A percentile compares a stretch with the other conserved stretches of the same genome.
Conservation (phyloP, 75 land plant species). For the Cunninghamia lanceolata region DNA sequence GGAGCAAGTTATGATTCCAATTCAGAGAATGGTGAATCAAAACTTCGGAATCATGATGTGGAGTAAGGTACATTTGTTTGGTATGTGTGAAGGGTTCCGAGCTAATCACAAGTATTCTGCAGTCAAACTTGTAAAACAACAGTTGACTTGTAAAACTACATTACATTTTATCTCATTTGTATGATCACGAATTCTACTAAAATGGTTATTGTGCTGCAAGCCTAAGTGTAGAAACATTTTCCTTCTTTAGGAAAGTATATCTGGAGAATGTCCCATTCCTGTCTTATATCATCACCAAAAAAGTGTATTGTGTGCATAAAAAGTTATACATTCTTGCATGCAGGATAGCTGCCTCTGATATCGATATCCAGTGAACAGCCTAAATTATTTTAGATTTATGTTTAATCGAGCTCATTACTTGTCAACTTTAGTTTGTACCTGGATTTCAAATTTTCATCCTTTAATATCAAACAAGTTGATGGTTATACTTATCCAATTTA, state of each 20-base stretch:
- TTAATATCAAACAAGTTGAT: background rate
- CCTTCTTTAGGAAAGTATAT: background rate
- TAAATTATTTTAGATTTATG: background rate
- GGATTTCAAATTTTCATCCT: background rate
- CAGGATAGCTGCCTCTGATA: background rate
- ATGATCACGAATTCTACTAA: background rate
- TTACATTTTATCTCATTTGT: background rate
- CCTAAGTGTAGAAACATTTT: background rate
- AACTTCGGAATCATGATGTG: background rate
- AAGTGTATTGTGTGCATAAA: slow-evolving; percentile 3
- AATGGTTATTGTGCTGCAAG: background rate
- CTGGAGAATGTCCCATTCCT: background rate
- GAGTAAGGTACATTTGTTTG: background rate
- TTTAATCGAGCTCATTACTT: background rate
- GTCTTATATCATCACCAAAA: background rate
- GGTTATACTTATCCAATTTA: background rate
- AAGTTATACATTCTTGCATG: background rate
- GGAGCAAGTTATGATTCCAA: background rate
- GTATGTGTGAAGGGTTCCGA: background rate
- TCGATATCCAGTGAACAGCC: background rate
- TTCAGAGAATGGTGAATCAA: slow-evolving; percentile 1
- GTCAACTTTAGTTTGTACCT: background rate
- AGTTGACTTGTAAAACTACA: background rate
- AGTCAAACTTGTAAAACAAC: background rate
- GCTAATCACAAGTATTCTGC: background rate